Evolutionary conservation across 2,329 filamentous ascomycete species (phyloP).

Genomic region (Salinomyces thailandicus): DNA sequence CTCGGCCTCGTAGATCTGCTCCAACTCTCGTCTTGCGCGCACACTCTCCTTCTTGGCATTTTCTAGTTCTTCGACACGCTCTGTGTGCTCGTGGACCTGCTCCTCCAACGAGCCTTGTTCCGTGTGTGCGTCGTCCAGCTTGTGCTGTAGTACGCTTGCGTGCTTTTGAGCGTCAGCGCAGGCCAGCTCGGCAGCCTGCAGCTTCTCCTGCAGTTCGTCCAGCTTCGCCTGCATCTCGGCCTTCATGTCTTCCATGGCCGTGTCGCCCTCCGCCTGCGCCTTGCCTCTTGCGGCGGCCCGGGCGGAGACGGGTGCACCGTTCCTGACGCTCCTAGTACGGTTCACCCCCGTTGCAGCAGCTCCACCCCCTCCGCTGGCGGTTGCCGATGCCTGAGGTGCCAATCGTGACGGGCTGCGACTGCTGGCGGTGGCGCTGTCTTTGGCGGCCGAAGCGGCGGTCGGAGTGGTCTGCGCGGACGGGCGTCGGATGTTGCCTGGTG

Average conservation of each 20-base stretch:
- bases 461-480: constrained; percentile 2
- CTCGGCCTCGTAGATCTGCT: constrained; percentile 86
- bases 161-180: constrained; percentile 61
- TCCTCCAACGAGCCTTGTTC: constrained; percentile 86
- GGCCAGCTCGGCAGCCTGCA: constrained; percentile 76
- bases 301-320: constrained; percentile 58
- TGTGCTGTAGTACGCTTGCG: constrained; percentile 69
- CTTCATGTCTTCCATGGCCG: constrained; percentile 46
- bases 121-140: constrained; percentile 71
- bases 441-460: constrained; percentile 1
- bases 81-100: constrained; percentile 73
- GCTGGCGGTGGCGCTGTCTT: constrained; percentile 1
- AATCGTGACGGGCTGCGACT: constrained; percentile 14
- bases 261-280: constrained; percentile 14
- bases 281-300: constrained; percentile 52
- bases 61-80: constrained; percentile 67
- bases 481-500: background rate
- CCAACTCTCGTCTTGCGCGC: constrained; percentile 79
- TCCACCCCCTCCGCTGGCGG: constrained; percentile 8
- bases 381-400: constrained; percentile 8
- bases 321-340: constrained; percentile 52
- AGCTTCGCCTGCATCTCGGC: constrained; percentile 69
- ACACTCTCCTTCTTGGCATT: constrained; percentile 77
- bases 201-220: constrained; percentile 72
- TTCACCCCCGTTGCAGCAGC: constrained; percentile 15